These are phyloP conservation scores for Ceratocystis harringtonii DNA, from an alignment of 2,329 filamentous ascomycete species.

Conservation along the genomic window DNA sequence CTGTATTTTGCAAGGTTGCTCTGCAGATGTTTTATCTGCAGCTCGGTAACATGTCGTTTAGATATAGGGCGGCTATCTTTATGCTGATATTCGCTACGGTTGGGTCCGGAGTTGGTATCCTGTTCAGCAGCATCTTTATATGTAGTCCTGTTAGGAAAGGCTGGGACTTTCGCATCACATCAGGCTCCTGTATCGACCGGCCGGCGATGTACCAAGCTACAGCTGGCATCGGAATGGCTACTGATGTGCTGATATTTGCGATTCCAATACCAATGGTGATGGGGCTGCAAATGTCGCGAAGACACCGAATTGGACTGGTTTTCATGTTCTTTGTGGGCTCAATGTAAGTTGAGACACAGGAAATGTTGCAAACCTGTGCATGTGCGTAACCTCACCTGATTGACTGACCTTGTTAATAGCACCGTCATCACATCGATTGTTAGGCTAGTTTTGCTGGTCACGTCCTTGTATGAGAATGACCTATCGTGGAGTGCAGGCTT, in stretches of 20 bases:
- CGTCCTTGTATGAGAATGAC: neutral
- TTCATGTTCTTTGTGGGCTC: neutral
- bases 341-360: neutral
- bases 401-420: neutral
- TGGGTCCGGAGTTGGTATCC: neutral
- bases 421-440: slow-evolving; percentile 1
- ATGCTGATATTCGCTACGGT: neutral
- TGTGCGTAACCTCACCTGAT: neutral
- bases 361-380: neutral
- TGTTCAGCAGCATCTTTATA: neutral
- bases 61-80: neutral
- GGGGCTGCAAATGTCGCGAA: neutral
- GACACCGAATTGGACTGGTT: neutral
- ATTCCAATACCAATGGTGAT: neutral
- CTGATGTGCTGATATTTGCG: neutral
- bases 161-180: neutral
- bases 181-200: neutral
- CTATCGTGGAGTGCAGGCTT: neutral
- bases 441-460: neutral
- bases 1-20: slow-evolving; percentile 7
- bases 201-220: neutral
- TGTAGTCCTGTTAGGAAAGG: slow-evolving; percentile 5
- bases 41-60: neutral
- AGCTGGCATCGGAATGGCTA: neutral
- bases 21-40: slow-evolving; percentile 1